Evolutionary conservation across 2,329 filamentous ascomycete genomes (phyloP), one percentile per base, ranked within the genome.

Genomic region (Aspergillus ibericus): DNA sequence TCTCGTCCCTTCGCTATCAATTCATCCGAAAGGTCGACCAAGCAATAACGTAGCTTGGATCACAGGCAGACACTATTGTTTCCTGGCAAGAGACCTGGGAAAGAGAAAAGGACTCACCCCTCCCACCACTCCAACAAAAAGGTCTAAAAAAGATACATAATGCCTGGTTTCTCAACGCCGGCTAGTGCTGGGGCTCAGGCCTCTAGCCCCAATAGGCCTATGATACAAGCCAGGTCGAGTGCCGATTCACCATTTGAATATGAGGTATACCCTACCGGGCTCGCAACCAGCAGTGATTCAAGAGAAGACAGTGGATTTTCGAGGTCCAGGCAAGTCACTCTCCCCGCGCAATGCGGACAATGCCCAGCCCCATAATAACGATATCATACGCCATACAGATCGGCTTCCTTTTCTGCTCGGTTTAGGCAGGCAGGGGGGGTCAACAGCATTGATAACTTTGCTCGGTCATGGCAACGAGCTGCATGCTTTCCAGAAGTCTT

Each of bases 361-460:
- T 8, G 4, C 16, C 16, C 12, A 53, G 25, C 4, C 15, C 18
- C n/a, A 10, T 20, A 48, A 34, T 57, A 32, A 61, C 25, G n/a
- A 54, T 20, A 25, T 22, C n/a, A 10, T 48, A 15, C 27, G 25
- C 32, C 25, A 36, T 27, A 34, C 47, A 72, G 71, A 58, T 72
- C 70, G 29, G 75, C 73, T 6, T 78, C 77, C n/a, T 70, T 79
- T 50, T 75, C 76, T 8, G 76, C 82, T 70, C 81, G 83, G 6
- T 62, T 80, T 29, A 69, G 77, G 65, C 88, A 96, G 60, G 88
- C 91, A 49, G 95, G 93, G 63, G 93, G 93, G 52, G 89, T 93
- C 61, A 98, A 98, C 80, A 96, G 91, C 75, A 90, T 98, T 68
- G 89, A 95, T 70, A 96, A 93, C 69, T 98, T 98, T 72, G 91